Base-by-base conservation (phyloP, 2,329 filamentous ascomycete species). In the Triangularia verruculosa region DNA sequence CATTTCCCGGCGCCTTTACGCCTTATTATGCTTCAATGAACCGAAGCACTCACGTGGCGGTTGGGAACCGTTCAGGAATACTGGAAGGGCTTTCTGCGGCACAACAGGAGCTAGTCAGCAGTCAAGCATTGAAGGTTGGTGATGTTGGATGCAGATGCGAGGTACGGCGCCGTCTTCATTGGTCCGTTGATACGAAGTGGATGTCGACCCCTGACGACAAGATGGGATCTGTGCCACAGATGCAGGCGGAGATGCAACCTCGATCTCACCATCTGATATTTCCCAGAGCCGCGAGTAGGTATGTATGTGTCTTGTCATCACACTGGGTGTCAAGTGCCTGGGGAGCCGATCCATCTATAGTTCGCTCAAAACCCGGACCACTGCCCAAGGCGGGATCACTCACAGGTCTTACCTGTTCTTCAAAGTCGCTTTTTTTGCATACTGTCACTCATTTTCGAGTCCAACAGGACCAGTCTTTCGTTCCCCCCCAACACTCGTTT, bases 401-500 rank as follows among this genome's bases (percentile, higher is more conserved):
- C 9, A 20, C 7, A 24, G 15, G 3, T n/a, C 15, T 39, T 9
- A 43, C 12, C 17, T 24, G 7, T 20, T 13, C 32, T 25, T 28
- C 15, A 39, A n/a, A n/a, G n/a, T 27, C 15, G 25, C 8, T 15
- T 2, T 39, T 59, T 8, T 54, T 53, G 20, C 15, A 6, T 51
- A 20, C 34, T 58, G 32, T 32, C 56, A 11, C 12, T 43, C 22
- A 7, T 27, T 27, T 28, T 27, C 9, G 4, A 28, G 51, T 54
- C 51, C 51, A 24, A 5, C 25, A 8, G 51, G 51, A 54, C 22
- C 25, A 54, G 51, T 25, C 51, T 15, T 28, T 54, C 27, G 34
- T 24, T 43, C n/a, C 20, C n/a, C 56, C 25, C 32, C n/a, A n/a
- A 47, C 59, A 15, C 12, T 61, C 32, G 51, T 62, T 61, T 67